Evolutionary conservation across 441 rosid genomes (phyloP), one percentile per base, ranked within the genome.

Genomic region (Erodium texanum): DNA sequence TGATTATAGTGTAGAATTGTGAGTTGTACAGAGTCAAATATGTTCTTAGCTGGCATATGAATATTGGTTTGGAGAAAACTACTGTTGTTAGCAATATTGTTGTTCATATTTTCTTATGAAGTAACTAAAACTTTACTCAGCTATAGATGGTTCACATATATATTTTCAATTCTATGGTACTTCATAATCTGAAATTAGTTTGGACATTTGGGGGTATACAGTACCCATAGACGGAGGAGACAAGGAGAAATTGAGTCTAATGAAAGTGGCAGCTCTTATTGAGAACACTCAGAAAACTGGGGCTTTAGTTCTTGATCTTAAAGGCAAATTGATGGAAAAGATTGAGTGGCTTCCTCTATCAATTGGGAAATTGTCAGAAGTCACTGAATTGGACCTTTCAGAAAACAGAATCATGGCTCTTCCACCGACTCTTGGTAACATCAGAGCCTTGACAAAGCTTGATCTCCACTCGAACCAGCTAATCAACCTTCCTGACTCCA

Each of bases 321-420:
- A 69, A 73, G 87, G 86, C 73, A 85, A 77, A 75, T 70, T 87
- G 74, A 82, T 74, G 85, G 87, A 87, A 71, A 76, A 76, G 74
- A 27, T 82, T 50, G 93, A 87, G 76, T 86, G 93, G 93, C 87
- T 87, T 45, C 93, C 93, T 5, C 68, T 79, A 20, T 84, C 93
- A 22, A 73, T 87, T 22, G 90, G 87, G 59, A 87, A 84, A 70
- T 68, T 87, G 41, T 79, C 77, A 19, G 70, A 41, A 43, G 75
- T 85, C 34, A 78, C 76, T 2, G 84, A 77, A 73, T 32, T 87
- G 54, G 78, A 87, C 80, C 50, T 85, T 5, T 85, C 93, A 0
- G 90, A 85, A 68, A 87, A 87, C 73, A 74, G 70, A 22, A 78
- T 87, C 68, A 84, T 84, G 88, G 90, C 86, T 14, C 84, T 87